A percentile compares a stretch with the other conserved stretches of the same genome.
These are phyloP conservation scores for Blastobotrys malaysiensis DNA, from an alignment of 1,139 yeast genomes.

Conservation along the genomic window DNA sequence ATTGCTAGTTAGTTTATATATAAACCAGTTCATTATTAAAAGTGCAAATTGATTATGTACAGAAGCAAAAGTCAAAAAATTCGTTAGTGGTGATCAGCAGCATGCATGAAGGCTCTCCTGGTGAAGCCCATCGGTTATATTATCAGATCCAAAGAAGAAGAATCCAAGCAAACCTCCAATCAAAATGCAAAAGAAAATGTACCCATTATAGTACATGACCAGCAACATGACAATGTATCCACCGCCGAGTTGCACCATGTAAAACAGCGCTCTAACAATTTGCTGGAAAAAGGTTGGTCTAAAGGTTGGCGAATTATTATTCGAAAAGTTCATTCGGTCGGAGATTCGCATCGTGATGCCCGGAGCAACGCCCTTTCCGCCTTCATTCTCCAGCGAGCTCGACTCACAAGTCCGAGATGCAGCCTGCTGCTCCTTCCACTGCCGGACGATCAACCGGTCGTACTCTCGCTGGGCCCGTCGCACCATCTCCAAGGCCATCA, in stretches of 20 bases:
- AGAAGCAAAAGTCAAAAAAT: background rate
- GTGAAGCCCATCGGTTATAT: conserved; percentile 11
- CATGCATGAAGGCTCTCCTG: background rate
- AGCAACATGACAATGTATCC: conserved; percentile 62
- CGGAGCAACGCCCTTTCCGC: background rate
- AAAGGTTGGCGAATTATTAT: conserved; percentile 2
- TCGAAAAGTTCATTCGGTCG: background rate
- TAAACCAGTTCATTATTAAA: background rate
- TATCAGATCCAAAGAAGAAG: conserved; percentile 33
- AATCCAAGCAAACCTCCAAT: conserved; percentile 60
- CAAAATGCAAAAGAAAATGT: conserved; percentile 56
- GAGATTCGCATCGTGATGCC: background rate
- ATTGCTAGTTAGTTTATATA: too few relatives aligned
- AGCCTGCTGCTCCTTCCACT: conserved; percentile 15
- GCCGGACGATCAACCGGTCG: conserved; percentile 39
- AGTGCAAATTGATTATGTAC: background rate
- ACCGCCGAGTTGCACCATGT: conserved; percentile 56
- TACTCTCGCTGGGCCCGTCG: conserved; percentile 54
- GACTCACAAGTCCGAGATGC: background rate
- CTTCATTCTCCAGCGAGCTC: background rate
- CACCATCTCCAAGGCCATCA: conserved; percentile 52
- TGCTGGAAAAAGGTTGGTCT: conserved; percentile 46
- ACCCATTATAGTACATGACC: conserved; percentile 72
- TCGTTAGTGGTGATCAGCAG: background rate
- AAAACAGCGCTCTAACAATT: conserved; percentile 43